Evolutionary conservation across 2,329 filamentous ascomycete species (phyloP).

Genomic region (Pseudogymnoascus sp.): DNA sequence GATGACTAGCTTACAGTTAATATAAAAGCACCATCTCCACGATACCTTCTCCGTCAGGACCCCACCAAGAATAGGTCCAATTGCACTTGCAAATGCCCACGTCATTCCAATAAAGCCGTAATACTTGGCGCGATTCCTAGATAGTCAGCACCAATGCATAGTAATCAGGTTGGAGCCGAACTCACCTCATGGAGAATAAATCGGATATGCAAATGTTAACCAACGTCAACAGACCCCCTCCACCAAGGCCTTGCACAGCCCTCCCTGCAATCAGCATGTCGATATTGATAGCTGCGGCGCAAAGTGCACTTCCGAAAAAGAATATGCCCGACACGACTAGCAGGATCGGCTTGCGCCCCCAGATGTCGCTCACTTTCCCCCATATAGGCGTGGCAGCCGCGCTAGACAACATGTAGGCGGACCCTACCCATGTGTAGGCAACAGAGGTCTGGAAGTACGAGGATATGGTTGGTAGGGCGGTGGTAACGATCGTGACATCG

Average conservation of each 20-base stretch:
- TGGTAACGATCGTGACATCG: conserved; percentile 48
- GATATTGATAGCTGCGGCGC: conserved; percentile 39
- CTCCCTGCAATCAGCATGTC: conserved; percentile 39
- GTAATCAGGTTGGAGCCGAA: conserved; percentile 9
- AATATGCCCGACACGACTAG: conserved; percentile 42
- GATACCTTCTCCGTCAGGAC: conserved; percentile 53
- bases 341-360: conserved; percentile 47
- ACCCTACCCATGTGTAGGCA: conserved; percentile 68
- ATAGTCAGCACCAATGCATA: background rate
- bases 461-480: conserved; percentile 52
- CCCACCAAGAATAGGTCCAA: conserved; percentile 61
- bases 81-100: conserved; percentile 55
- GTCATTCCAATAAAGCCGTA: conserved; percentile 59
- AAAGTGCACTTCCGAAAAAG: conserved; percentile 43
- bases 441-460: conserved; percentile 40
- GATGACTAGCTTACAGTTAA: conserved; percentile 9
- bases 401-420: conserved; percentile 62
- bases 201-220: conserved; percentile 48
- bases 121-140: conserved; percentile 35
- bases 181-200: conserved; percentile 39
- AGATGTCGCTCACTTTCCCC: conserved; percentile 55
- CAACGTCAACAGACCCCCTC: conserved; percentile 43
- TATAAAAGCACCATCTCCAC: conserved; percentile 49
- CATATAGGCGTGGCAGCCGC: conserved; percentile 62
- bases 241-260: conserved; percentile 44